Conservation (phyloP, 371 early-diverging fungal species). For the Nosema muscidifuracis region DNA sequence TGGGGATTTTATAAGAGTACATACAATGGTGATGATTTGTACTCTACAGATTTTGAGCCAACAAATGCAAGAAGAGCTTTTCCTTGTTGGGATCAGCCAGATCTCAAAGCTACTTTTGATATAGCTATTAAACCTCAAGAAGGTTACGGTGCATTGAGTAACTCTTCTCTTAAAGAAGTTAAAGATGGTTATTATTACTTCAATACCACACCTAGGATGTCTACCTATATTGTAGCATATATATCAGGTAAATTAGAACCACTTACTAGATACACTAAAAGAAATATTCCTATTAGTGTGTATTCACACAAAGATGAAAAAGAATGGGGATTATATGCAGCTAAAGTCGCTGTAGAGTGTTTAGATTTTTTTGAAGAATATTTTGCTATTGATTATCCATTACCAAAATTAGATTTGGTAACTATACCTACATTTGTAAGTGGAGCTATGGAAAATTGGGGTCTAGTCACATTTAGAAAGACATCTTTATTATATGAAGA, state of each 20-base stretch:
- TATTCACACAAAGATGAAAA: conserved; percentile 70
- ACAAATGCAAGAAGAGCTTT: conserved; percentile 74
- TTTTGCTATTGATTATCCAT: conserved; percentile 73
- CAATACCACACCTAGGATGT: conserved; percentile 76
- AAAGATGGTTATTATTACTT: conserved; percentile 67
- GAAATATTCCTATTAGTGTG: conserved; percentile 68
- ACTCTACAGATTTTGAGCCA: conserved; percentile 76
- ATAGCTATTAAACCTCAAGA: conserved; percentile 68
- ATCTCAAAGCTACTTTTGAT: conserved; percentile 76
- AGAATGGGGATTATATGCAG: conserved; percentile 70
- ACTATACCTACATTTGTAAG: conserved; percentile 78
- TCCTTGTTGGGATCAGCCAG: conserved; percentile 83
- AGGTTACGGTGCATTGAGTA: conserved; percentile 70
- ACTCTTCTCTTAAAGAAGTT: conserved; percentile 66
- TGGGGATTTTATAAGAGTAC: conserved; percentile 58
- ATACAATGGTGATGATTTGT: conserved; percentile 11
- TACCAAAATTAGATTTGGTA: conserved; percentile 78
- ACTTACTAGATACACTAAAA: conserved; percentile 69
- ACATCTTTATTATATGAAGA: conserved; percentile 69
- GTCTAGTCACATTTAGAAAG: conserved; percentile 77
- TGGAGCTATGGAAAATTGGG: conserved; percentile 82
- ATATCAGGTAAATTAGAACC: conserved; percentile 77
- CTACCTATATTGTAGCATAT: conserved; percentile 79
- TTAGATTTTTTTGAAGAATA: conserved; percentile 75
- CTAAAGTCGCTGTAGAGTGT: conserved; percentile 68